Base-by-base conservation (phyloP, 257 asterid species). In the Solanum bukasovii region DNA sequence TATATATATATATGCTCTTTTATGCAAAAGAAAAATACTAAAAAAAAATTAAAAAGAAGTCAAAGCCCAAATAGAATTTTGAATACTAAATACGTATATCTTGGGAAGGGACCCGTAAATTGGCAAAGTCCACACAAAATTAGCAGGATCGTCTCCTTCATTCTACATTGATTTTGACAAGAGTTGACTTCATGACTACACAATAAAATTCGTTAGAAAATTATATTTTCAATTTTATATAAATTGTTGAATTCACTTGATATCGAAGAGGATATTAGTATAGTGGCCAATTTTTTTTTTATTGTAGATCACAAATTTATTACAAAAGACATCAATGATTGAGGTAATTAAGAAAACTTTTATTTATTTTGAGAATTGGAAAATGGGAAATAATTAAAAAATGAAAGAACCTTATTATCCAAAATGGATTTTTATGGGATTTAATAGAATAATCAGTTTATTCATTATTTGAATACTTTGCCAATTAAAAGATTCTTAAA, bases 401-500 rank as follows among this genome's bases (percentile, higher is more conserved):
- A 8, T 84, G 84, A 35, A 52, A 56, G 90, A 87, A 87, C 87
- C 89, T 52, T 23, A 83, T 74, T 74, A 74, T 81, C 52, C 84
- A 21, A 79, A 84, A 88, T 38, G 88, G 84, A 90, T 29, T 67
- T 56, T 52, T 77, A 72, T 25, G 67, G 82, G 85, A 87, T 78
- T 89, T 86, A 81, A 79, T 75, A 83, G 89, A 90, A 83, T 82
- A 72, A 88, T 90, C 40, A 82, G 40, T 83, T 82, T 87, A 38
- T 25, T 71, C 67, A 71, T 59, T 35, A 83, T 31, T 44, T 87
- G 87, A 35, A 87, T 86, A 91, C 90, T 87, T 87, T 82, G 85
- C 87, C 89, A 84, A 74, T 88, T 61, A 89, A 87, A 77, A 79
- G 87, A 89, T 88, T 90, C 90, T 86, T 70, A 33, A 73, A 87